These are phyloP conservation scores for Echeveria elegans DNA, from an alignment of 164 flowering plant genomes.

Conservation along the genomic window DNA sequence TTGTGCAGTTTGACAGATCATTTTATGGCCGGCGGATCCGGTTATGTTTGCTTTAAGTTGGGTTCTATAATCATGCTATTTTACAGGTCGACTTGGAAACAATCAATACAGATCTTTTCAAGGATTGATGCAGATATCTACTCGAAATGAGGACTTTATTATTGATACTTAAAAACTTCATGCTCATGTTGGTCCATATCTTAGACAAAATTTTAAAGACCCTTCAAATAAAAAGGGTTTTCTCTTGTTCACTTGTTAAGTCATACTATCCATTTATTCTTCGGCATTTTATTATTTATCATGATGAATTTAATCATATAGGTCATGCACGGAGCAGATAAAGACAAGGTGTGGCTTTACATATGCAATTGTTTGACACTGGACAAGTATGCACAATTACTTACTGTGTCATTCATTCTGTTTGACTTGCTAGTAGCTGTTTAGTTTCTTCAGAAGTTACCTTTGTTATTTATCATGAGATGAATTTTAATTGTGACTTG, in stretches of 20 bases:
- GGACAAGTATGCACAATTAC: conserved; percentile 59
- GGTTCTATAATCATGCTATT: background rate
- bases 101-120: conserved; percentile 58
- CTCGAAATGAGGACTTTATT: conserved; percentile 88
- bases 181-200: conserved; percentile 73
- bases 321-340: background rate
- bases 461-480: background rate
- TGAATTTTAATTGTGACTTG: background rate
- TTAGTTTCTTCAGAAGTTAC: background rate
- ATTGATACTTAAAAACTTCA: conserved; percentile 87
- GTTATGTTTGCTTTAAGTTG: background rate
- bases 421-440: background rate
- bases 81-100: conserved; percentile 74
- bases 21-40: background rate
- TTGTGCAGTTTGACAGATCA: too few relatives aligned
- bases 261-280: background rate
- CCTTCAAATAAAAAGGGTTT: conserved; percentile 84
- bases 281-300: too few relatives aligned
- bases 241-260: background rate
- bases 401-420: background rate
- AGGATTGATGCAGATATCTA: conserved; percentile 98
- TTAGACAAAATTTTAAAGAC: conserved; percentile 86
- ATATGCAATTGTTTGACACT: conserved; percentile 91
- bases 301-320: background rate
- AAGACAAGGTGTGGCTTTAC: conserved; percentile 56